phyloP scores from a whole-genome alignment of 495 filamentous ascomycete genomes.

The Xylaria bambusicola region DNA sequence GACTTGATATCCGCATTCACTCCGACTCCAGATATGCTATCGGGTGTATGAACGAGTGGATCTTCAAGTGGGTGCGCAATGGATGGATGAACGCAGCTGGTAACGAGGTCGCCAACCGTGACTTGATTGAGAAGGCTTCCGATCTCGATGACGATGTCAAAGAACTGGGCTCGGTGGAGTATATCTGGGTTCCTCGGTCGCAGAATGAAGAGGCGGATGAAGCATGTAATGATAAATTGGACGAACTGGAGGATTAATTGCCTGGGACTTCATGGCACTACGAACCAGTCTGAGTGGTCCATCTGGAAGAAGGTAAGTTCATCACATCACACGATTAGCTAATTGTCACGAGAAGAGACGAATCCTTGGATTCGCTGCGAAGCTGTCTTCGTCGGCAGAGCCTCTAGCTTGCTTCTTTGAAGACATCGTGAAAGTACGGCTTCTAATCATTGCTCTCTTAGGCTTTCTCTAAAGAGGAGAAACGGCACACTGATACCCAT shows the following conservation, averaged over 20 bases:
- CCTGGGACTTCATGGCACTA: background rate
- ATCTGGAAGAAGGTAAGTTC: background rate
- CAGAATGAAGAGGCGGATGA: conserved; percentile 28
- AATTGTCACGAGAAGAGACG: too few relatives aligned
- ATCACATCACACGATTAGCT: too few relatives aligned
- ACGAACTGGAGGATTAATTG: conserved; percentile 4
- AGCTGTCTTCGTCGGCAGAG: too few relatives aligned
- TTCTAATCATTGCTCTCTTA: too few relatives aligned
- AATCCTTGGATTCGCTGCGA: too few relatives aligned
- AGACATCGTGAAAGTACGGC: too few relatives aligned
- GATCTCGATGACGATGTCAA: conserved; percentile 31
- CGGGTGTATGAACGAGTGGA: conserved; percentile 31
- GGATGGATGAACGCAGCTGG: conserved; percentile 33
- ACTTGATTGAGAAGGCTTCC: conserved; percentile 37
- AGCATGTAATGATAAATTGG: conserved; percentile 23
- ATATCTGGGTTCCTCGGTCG: conserved; percentile 26
- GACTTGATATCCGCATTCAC: conserved; percentile 26
- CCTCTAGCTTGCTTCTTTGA: too few relatives aligned
- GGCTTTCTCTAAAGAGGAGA: too few relatives aligned
- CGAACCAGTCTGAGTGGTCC: background rate
- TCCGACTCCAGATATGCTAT: conserved; percentile 39
- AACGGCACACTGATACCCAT: too few relatives aligned
- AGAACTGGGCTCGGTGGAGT: conserved; percentile 33
- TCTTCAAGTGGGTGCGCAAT: conserved; percentile 31
- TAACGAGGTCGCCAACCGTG: conserved; percentile 31